Base-by-base conservation (phyloP, 2,329 filamentous ascomycete genomes). In the Didymella keratinophila region DNA sequence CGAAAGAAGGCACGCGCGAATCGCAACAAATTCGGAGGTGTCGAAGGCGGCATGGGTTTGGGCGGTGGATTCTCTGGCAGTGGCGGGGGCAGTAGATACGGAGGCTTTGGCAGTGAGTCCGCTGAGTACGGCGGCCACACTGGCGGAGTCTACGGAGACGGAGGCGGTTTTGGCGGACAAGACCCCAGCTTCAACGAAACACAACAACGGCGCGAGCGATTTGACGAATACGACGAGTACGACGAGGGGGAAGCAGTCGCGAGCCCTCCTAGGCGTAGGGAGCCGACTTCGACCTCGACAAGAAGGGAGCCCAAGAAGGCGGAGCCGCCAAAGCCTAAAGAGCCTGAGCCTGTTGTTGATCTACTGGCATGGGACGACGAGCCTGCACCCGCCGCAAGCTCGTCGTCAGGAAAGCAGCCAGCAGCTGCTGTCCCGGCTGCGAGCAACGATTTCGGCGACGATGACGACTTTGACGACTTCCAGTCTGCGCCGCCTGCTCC, bases 381-480 rank as follows among this genome's bases (percentile, higher is more conserved):
- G 53, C 84, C 89, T 34, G 81, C 81, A 2, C 80, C 84, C 9
- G 76, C 81, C 11, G 71, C 75, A 14, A 71, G 74, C n/a, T 77
- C 82, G 5, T 76, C 82, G 6, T 81, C 81, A 77, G 64, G 78
- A 63, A 79, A 79, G 62, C 70, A 77, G 44, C 71, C 80, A 58
- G 73, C 78, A 11, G 36, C 36, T 9, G 36, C 36, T 39, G 36
- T n/a, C n/a, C 36, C n/a, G 20, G 36, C n/a, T 18, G 36, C 36
- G n/a, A 20, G 36, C 32, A 77, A 79, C 63, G 77, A 78, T 54
- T 78, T 81, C 65, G 79, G 77, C 41, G 87, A 86, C 50, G 94
- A 97, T 64, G 93, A 97, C 67, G 95, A 97, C 63, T 98, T 98
- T 72, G 95, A 98, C 73, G 95, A 99, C 73, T 98, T 98, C 83